Evolutionary conservation across 208 protist genomes (phyloP), one percentile per base, ranked within the genome.

Genomic region (Leishmania gerbilli): DNA sequence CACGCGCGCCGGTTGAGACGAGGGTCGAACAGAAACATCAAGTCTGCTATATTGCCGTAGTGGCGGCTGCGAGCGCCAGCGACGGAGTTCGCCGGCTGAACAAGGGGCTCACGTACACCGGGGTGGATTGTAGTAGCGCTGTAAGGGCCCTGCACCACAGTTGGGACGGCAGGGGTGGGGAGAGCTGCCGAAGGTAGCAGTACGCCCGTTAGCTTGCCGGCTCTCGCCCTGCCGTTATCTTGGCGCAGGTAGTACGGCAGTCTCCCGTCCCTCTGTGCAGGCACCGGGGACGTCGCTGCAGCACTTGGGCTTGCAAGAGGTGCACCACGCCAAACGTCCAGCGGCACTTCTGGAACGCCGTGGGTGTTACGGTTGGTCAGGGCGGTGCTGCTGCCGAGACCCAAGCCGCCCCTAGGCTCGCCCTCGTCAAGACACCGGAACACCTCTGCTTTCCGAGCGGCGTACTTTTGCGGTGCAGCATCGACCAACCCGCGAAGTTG

Each of bases 161-260:
- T 19, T 2, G 17, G 11, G 15, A 6, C 47, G 27, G 49, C 4
- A 21, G 76, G 45, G 3, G 42, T 47, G 4, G 45, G 15, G 68
- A 69, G 34, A 37, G 47, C 5, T 31, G 71, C 37, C n/a, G 82
- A 34, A 19, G 76, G 69, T 27, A 85, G 67, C 34, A 45, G 21
- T 31, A 85, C 82, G 13, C 82, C 82, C n/a, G 56, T 69, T 65
- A 78, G 72, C 60, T 47, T 4, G 27, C 51, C 62, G 8, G 53
- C 34, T n/a, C 21, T 53, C 21, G 1, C 47, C 19, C 64, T 68
- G 64, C 45, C 45, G 27, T 24, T 74, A 45, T 58, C 71, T 15
- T 84, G 49, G 3, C 91, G 91, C 17, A 94, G 76, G 60, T 94
- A 92, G 76, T 94, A 94, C 15, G 89, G 91, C 40, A 92, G 71